Evolutionary conservation across 2,329 filamentous ascomycete genomes (phyloP), one percentile per base, ranked within the genome.

Genomic region (Blastomyces parvus): DNA sequence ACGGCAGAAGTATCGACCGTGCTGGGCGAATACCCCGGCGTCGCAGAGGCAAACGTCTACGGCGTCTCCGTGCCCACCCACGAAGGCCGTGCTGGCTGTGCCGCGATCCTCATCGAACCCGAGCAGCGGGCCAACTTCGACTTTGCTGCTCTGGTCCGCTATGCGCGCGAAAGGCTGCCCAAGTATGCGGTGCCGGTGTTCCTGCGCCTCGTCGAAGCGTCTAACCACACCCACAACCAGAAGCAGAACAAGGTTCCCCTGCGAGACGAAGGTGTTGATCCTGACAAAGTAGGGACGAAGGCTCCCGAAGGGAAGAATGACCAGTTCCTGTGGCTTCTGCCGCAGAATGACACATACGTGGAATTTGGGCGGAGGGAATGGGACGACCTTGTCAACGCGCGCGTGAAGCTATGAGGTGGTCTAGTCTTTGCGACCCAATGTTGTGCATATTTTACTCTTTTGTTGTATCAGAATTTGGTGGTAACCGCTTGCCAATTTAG

Each of bases 191-290:
- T 92, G 1, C 89, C 89, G 0, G 75, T 91, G 1, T 92, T 92
- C 76, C 69, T 91, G 52, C 80, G 88, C 0, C 74, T 90, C 22
- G 81, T 88, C 27, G 80, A 82, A 63, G 83, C 81, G 33, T 73
- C 70, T 14, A 69, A 69, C 9, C 75, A 77, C 63, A 77, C 74
- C 44, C 83, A 86, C 6, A 92, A 91, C 69, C 88, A 90, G 72
- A 92, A 92, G 76, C 88, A 91, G 75, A 89, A 90, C 71, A 92
- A 92, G 73, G 82, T 86, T 1, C 86, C 86, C 0, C 76, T 91
- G 56, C 81, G 87, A 69, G 82, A 83, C 56, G 86, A 89, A 66
- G 88, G 87, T 0, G 82, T 89, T 17, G 83, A 89, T 71, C 82
- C 84, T 3, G 71, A 71, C 5, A 79, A 78, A 63, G 72, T 80